These are phyloP conservation scores for Hibiscus trionum DNA, from an alignment of 345 rosid genomes.

Conservation along the genomic window DNA sequence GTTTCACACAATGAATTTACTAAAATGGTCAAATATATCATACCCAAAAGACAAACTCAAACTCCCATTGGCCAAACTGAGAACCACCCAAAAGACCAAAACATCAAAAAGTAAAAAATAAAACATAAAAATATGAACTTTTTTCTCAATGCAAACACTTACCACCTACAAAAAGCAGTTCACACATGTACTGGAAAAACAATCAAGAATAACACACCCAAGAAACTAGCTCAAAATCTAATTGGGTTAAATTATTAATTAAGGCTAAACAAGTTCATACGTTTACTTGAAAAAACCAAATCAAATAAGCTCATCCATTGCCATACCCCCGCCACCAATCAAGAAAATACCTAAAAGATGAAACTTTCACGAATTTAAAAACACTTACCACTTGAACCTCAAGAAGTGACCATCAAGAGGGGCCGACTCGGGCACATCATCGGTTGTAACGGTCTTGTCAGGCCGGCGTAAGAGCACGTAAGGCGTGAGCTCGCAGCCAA, in stretches of 20 bases:
- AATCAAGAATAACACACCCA: background rate
- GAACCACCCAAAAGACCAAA: background rate
- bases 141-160: background rate
- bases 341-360: background rate
- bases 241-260: background rate
- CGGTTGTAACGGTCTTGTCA: slow-evolving; percentile 28
- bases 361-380: background rate
- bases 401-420: slow-evolving; percentile 81
- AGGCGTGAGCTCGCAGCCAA: slow-evolving; percentile 95
- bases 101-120: background rate
- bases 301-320: background rate
- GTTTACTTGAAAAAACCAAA: background rate
- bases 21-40: background rate
- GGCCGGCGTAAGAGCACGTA: slow-evolving; percentile 56
- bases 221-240: background rate
- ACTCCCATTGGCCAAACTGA: background rate
- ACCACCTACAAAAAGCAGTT: background rate
- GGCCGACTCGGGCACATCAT: slow-evolving; percentile 77
- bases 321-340: background rate
- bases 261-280: background rate
- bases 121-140: background rate
- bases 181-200: background rate
- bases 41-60: background rate
- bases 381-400: slow-evolving; percentile 81
- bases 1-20: background rate